Base-by-base conservation (phyloP, 441 rosid genomes). In the Rhodomyrtus psidioides region DNA sequence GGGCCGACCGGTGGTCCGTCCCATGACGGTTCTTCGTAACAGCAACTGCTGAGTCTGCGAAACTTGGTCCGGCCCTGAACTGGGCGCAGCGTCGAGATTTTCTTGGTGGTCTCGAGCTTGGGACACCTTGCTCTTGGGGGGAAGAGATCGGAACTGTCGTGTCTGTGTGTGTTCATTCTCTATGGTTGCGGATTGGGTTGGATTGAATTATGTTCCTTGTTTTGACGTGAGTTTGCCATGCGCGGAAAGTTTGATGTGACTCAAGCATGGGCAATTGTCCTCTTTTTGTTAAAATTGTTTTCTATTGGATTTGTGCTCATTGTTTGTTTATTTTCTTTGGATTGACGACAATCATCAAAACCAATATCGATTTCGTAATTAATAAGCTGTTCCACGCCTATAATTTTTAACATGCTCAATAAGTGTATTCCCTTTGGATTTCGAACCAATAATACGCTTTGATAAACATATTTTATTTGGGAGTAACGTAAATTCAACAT, bases 401-500 rank as follows among this genome's bases (percentile, higher is more conserved):
- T 39, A 21, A 65, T 0, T 19, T 70, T 39, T 39, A 70, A 2
- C 62, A 57, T 26, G 62, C 7, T 57, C 12, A 0, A 12, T 57
- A 26, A 2, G 28, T n/a, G 28, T 26, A 12, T 12, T 4, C 0
- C 15, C 6, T 57, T 57, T 5, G 28, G 14, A 57, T 57, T 26
- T 26, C 62, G 5, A 57, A n/a, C 13, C 5, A 26, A 57, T 5
- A 3, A 6, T 70, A 2, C 0, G 5, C 39, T 21, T 70, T 70
- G 3, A 23, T 17, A 70, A 21, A 39, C 5, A 2, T 39, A 6
- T 39, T 1, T 0, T 70, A 21, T 10, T 39, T 3, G 7, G 0
- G 0, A 1, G 0, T 24, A 12, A 0, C 2, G 10, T 21, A 21
- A 70, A 70, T 39, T 1, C 7, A 39, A 70, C 9, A 21, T 39